Evolutionary conservation across 202 grass and related monocot genomes (phyloP), one percentile per base, ranked within the genome.

Genomic region (Tripidium arundinaceum): DNA sequence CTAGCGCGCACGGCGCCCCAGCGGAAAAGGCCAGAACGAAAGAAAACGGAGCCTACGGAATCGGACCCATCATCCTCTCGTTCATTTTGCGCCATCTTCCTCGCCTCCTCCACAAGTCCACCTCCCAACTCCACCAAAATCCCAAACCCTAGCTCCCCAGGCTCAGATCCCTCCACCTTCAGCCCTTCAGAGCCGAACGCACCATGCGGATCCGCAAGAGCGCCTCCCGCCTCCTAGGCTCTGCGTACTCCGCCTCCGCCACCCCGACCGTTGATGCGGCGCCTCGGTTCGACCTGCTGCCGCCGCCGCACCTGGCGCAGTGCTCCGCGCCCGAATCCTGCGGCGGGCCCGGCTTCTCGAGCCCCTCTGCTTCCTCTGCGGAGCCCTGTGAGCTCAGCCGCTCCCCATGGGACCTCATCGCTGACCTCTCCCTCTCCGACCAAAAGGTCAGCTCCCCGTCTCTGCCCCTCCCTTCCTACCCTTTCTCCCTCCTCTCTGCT

Each of bases 361-460:
- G 7, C 62, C 18, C 39, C 0, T 21, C 38, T 3, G 58, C 75
- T 21, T 57, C 76, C 21, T 46, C 64, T 2, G 50, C n/a, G 2
- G 45, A 82, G 24, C 14, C 72, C 50, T 97, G 83, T 61, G 59
- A 87, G 91, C 83, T 88, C 46, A 94, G 65, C 85, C 62, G 80
- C 70, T 88, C 87, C 9, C 87, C 91, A 0, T 91, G 87, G 87
- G 89, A 97, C 84, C 80, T 86, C 24, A 76, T 88, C 63, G 63
- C 60, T 37, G 72, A 90, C 57, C 87, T 91, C 36, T 52, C 83
- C 62, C n/a, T 89, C 64, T 71, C 80, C 76, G 54, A 79, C 77
- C 62, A 68, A 11, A 13, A 92, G 78, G 90, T 90, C 52, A 79
- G 80, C 63, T n/a, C 36, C 49, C 29, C 8, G 2, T 57, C 70